phyloP scores from a whole-genome alignment of 2,329 filamentous ascomycete genomes.

The Sporothrix schenckii region DNA sequence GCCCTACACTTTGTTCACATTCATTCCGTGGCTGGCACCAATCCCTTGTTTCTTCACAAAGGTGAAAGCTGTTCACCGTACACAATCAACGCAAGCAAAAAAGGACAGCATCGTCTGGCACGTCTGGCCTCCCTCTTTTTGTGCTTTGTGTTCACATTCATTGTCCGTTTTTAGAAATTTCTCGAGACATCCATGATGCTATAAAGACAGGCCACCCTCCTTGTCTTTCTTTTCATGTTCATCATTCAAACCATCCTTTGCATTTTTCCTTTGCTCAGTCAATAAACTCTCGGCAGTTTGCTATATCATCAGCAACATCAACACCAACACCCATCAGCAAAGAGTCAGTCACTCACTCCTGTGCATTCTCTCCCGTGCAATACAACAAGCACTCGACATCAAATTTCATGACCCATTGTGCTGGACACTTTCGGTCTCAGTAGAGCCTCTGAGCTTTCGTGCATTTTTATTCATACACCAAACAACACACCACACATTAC shows the following conservation, averaged over 20 bases:
- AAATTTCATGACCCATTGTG: constrained; percentile 14
- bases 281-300: constrained; percentile 1
- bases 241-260: constrained; percentile 4
- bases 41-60: background rate
- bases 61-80: background rate
- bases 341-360: constrained; percentile 1
- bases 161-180: constrained; percentile 18
- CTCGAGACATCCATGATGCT: constrained; percentile 20
- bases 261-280: background rate
- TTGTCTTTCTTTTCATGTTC: constrained; percentile 7
- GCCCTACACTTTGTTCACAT: background rate
- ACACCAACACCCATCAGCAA: background rate
- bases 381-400: background rate
- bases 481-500: background rate
- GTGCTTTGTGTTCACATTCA: constrained; percentile 21
- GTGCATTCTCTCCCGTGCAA: background rate
- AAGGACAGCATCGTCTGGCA: constrained; percentile 31
- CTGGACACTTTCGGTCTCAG: constrained; percentile 21
- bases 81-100: constrained; percentile 20
- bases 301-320: background rate
- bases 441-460: constrained; percentile 5
- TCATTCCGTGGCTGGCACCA: constrained; percentile 27
- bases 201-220: constrained; percentile 26
- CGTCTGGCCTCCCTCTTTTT: constrained; percentile 31
- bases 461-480: background rate